These are phyloP conservation scores for Chlamydomonas sphaeroides DNA, from an alignment of 139 green algal genomes.

Conservation along the genomic window DNA sequence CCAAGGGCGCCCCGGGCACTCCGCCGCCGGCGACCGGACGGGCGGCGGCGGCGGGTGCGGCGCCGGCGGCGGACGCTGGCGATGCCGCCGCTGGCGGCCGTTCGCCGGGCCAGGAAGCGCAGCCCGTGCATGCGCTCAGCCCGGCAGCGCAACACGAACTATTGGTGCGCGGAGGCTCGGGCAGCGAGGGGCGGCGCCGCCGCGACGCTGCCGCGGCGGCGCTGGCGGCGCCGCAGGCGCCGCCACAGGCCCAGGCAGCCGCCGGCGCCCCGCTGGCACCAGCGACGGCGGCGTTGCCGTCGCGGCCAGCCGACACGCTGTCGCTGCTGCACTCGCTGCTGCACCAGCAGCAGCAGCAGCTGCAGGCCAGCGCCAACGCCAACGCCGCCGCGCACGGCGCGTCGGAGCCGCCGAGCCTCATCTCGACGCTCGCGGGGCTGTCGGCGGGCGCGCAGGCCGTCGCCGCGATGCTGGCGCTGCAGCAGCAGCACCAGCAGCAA, in stretches of 20 bases:
- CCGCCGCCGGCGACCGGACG: too few relatives aligned
- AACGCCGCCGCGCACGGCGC: too few relatives aligned
- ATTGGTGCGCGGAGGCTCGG: neutral
- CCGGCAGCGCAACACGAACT: neutral
- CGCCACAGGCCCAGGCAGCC: neutral
- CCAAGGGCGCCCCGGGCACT: neutral
- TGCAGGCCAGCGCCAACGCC: too few relatives aligned
- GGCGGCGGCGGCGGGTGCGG: too few relatives aligned
- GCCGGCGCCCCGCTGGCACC: neutral
- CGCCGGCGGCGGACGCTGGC: too few relatives aligned
- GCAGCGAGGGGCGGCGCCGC: neutral
- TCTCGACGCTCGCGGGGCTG: slow-evolving; percentile 17
- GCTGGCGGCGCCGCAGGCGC: neutral
- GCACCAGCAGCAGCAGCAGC: slow-evolving; percentile 20
- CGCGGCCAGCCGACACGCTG: neutral
- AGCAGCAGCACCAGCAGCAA: slow-evolving; percentile 26
- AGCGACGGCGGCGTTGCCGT: neutral
- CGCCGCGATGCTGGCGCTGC: slow-evolving; percentile 14
- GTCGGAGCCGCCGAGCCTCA: neutral
- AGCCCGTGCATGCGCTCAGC: too few relatives aligned
- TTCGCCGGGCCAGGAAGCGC: too few relatives aligned
- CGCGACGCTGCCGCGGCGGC: neutral
- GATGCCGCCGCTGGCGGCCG: too few relatives aligned
- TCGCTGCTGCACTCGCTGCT: slow-evolving; percentile 23
- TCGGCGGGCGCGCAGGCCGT: slow-evolving; percentile 22